Base-by-base conservation (phyloP, 2,329 filamentous ascomycete species). In the Alternaria incomplexa region DNA sequence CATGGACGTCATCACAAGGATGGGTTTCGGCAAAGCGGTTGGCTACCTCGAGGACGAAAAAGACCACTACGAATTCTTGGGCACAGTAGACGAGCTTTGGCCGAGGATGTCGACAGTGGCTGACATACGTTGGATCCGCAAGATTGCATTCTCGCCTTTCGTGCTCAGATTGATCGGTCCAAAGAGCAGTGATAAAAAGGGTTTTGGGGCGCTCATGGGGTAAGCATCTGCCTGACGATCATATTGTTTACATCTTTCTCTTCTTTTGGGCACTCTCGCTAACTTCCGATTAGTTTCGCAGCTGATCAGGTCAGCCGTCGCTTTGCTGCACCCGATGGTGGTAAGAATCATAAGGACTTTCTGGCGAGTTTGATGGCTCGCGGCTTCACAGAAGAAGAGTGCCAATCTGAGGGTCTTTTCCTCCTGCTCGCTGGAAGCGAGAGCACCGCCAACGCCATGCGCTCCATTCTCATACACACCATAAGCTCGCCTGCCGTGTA, bases 371-470 rank as follows among this genome's bases (percentile, higher is more conserved):
- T 67, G 15, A 54, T 64, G 23, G 25, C 55, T 17, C 48, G 56
- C 23, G 65, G 65, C n/a, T 48, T 65, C n/a, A 53, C 48, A n/a
- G 56, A 60, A 6, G 45, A 65, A 26, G 47, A 67, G 25, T 56
- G 52, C 26, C 50, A 62, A 30, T 45, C 48, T 7, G 64, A 66
- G 36, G 45, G 53, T 6, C 43, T 66, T 7, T 56, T 66, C 8
- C 56, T 61, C 40, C 50, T 62, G 4, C 32, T 66, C 20, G 66
- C 64, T 22, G 68, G 68, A 12, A 57, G 58, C 3, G 67, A 68
- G 51, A 68, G 62, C 13, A 66, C 67, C 5, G 63, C 67, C 0
- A 53, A 56, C 15, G 61, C 55, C 7, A 30, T 68, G 3, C 67
- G 65, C 15, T 55, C 45, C 17, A 62, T 60, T 9, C 32, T 71